Evolutionary conservation across 2,329 filamentous ascomycete species (phyloP), one percentile per base, ranked within the genome.

Genomic region (Phoma herbarum): DNA sequence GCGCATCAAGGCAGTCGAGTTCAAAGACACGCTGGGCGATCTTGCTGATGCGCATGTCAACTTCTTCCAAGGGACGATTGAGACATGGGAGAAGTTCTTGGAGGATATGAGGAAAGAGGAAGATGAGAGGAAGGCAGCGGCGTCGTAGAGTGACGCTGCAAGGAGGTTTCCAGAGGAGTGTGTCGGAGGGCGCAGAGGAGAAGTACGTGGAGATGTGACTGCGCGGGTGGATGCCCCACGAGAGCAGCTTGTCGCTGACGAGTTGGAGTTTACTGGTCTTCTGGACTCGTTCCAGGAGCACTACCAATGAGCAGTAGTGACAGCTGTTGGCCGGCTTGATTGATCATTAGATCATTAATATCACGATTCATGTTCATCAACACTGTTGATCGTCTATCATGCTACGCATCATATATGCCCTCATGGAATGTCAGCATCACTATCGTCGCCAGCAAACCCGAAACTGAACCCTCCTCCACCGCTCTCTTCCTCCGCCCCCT

Each of bases 1-100:
- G 80, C 86, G 93, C 56, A 98, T 98, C 83, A 99, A 99, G 83
- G 88, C 92, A 37, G 83, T 91, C 41, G 94, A 99, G 82, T 96
- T 99, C 78, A 91, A 92, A 76, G 86, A 90, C 64, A 93, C 95
- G 67, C 84, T 99, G 48, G 92, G 92, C 2, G 88, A 87, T 2
- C 79, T 99, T 47, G 92, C 94, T 0, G 90, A 94, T 71, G 88
- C 91, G 18, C 92, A 99, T 75, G 87, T 96, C 39, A 86, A 88
- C 11, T 98, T 97, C 77, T 99, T 97, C 75, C 87, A 87, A 56
- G 86, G 86, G 22, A 90, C 92, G 5, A 87, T 90, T 48, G 88
- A 89, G 52, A 90, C 91, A 8, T 99, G 95, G 95, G 92, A 97
- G 80, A 82, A 83, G 61, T 98, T 97, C 72, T 82, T 98, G n/a